Base-by-base conservation (phyloP, 495 filamentous ascomycete species). In the Parmelia sp. region DNA sequence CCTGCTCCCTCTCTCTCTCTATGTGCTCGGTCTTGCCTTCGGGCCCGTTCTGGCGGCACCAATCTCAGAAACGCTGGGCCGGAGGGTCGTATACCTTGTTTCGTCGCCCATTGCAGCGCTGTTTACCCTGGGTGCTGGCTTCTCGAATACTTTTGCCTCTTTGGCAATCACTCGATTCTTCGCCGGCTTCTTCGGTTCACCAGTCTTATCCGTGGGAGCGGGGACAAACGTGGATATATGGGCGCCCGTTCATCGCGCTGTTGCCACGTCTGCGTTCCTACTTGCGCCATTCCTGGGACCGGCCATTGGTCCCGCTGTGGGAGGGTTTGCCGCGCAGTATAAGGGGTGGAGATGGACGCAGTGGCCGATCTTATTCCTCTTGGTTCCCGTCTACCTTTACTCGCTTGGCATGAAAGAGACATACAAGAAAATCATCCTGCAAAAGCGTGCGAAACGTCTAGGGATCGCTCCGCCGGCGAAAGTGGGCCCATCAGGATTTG, bases 321-420 rank as follows among this genome's bases (percentile, higher is more conserved):
- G 87, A 27, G 82, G 83, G n/a, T 89, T 84, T 66, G 76, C 82
- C 31, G 77, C 79, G 7, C 75, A 80, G 56, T 74, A 81, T 33
- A 85, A 83, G 66, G 76, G 73, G 40, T 89, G 84, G 82, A 79
- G 84, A 42, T 88, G 86, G 84, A 85, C 84, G 6, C 78, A 83
- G 68, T 85, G 82, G 82, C 76, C 70, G 7, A 72, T 79, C 21
- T 63, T 83, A 4, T 79, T 85, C 64, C 72, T 80, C 25, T 72
- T 79, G 21, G 65, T 76, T 44, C 74, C 80, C 65, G 73, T 74
- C 62, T 71, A 76, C 57, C 47, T 77, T 49, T 61, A 71, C 37
- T 60, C 71, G 3, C 53, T 82, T 19, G 66, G 78, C 44, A 76
- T 77, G 53, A 73, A 75, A 51, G 88, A 90, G 71, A 86, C 88